These are phyloP conservation scores for Globisporangium megalacanthum DNA, from an alignment of 352 stramenopile genomes.

Conservation along the genomic window DNA sequence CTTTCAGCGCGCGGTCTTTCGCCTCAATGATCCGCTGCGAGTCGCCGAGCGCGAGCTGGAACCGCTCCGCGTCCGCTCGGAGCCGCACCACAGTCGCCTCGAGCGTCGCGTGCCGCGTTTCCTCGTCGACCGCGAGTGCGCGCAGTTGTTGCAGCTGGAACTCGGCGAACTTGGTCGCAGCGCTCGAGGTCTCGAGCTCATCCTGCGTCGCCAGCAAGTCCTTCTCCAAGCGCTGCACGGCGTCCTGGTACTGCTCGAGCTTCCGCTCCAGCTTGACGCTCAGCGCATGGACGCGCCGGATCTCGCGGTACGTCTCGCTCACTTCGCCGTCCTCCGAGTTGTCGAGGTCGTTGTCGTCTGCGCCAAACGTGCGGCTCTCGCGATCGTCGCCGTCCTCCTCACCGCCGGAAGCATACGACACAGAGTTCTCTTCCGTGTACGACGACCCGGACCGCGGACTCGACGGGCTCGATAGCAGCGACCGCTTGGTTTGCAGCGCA, in stretches of 20 bases:
- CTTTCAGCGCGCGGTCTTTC: constrained; percentile 10
- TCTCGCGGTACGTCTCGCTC: constrained; percentile 42
- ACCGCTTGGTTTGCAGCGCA: constrained; percentile 47
- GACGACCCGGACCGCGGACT: constrained; percentile 62
- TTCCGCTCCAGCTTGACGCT: constrained; percentile 56
- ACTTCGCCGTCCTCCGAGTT: constrained; percentile 31
- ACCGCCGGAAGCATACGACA: constrained; percentile 46
- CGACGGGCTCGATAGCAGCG: constrained; percentile 29
- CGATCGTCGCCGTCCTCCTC: constrained; percentile 24
- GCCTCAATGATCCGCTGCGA: constrained; percentile 3
- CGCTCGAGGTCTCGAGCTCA: constrained; percentile 73
- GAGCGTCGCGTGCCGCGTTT: constrained; percentile 25
- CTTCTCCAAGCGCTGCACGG: constrained; percentile 66
- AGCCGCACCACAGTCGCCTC: constrained; percentile 18
- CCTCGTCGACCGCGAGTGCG: constrained; percentile 45
- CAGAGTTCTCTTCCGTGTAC: constrained; percentile 57
- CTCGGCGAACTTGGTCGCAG: constrained; percentile 74
- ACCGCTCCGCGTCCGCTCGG: constrained; percentile 11
- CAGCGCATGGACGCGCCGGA: constrained; percentile 52
- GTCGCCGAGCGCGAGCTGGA: constrained; percentile 6
- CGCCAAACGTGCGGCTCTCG: constrained; percentile 19
- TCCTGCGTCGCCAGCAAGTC: constrained; percentile 54
- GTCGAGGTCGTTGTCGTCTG: constrained; percentile 36
- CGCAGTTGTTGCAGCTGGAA: constrained; percentile 74
- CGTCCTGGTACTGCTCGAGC: constrained; percentile 69